Conservation (phyloP, 176 grass and related monocot genomes). For the Raddia guianensis region DNA sequence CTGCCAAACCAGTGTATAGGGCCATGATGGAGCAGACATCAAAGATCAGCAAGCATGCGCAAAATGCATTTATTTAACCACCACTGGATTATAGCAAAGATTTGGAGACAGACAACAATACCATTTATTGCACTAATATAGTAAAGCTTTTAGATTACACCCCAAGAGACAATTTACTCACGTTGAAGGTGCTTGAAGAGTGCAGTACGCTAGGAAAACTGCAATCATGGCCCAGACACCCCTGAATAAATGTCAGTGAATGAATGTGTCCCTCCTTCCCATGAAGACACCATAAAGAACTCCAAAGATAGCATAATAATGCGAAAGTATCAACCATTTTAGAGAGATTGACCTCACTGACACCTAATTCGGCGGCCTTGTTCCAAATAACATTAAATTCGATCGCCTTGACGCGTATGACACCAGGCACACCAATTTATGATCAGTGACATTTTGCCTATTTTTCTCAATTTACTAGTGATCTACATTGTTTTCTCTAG, state of each 20-base stretch:
- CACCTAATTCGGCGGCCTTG: too few species aligned
- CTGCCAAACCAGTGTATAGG: not conserved
- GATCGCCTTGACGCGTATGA: too few species aligned
- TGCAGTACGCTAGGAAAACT: conserved; percentile 90
- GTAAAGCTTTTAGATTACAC: not conserved
- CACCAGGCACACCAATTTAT: too few species aligned
- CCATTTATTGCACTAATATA: not conserved
- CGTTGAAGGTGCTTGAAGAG: conserved; percentile 95
- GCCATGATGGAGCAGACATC: not conserved
- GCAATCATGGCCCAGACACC: conserved; percentile 98
- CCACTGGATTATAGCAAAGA: not conserved
- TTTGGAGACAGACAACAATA: not conserved
- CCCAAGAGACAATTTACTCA: conserved; percentile 39
- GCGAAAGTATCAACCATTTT: not conserved
- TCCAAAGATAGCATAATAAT: conserved; percentile 35
- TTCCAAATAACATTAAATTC: too few species aligned
- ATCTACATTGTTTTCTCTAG: too few species aligned
- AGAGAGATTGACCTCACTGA: too few species aligned
- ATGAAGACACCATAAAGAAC: not conserved
- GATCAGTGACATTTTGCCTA: too few species aligned
- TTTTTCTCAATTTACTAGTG: too few species aligned
- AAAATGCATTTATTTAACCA: conserved; percentile 6
- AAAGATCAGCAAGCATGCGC: not conserved
- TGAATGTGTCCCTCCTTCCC: conserved; percentile 36
- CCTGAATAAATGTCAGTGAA: conserved; percentile 54